A percentile compares a stretch with the other conserved stretches of the same genome.
These are phyloP conservation scores for Solanum chmielewskii DNA, from an alignment of 257 asterid genomes.

Conservation along the genomic window DNA sequence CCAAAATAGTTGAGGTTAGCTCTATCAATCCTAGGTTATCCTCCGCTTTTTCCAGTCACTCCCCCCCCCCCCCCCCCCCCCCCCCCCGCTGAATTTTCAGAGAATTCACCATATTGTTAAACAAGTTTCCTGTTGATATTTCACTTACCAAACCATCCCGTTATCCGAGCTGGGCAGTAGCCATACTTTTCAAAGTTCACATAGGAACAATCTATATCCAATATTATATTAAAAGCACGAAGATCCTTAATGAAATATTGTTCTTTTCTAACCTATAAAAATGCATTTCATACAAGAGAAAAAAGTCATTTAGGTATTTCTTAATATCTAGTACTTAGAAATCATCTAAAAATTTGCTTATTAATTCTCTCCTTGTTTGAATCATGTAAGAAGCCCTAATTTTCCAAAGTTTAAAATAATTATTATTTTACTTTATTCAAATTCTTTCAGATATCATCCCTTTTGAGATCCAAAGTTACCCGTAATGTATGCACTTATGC, in stretches of 20 bases:
- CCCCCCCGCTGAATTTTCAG: neutral
- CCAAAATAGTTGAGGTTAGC: neutral
- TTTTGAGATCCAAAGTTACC: neutral
- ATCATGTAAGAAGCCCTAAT: neutral
- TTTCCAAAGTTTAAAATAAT: neutral
- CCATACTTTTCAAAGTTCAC: neutral
- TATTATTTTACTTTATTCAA: neutral
- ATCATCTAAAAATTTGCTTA: neutral
- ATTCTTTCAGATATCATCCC: neutral
- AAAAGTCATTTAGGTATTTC: neutral
- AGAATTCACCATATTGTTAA: neutral
- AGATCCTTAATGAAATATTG: neutral
- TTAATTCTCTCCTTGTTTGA: neutral
- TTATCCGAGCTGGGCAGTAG: neutral
- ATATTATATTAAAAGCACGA: neutral
- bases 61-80: neutral
- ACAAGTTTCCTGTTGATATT: neutral
- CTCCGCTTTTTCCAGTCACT: neutral
- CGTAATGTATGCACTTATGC: neutral
- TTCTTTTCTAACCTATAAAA: neutral
- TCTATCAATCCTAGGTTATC: neutral
- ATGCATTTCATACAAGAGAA: neutral
- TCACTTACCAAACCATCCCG: neutral
- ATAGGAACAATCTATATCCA: neutral
- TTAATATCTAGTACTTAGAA: neutral